Conservation (phyloP, 139 green algal species). For the Deuterostichococcus epilithicus region DNA sequence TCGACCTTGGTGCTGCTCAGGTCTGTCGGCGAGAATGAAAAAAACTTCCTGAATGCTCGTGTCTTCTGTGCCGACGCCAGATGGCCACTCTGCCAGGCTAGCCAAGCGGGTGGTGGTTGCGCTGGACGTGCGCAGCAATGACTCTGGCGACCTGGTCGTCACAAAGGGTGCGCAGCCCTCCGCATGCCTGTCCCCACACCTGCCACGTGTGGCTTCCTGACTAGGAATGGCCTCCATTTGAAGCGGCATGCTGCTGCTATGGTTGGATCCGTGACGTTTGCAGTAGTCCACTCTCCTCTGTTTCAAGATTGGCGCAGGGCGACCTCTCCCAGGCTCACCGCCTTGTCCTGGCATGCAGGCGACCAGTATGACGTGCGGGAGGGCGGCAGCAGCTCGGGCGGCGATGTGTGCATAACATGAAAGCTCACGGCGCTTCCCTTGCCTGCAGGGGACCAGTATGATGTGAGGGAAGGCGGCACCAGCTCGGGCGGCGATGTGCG, state of each 20-base stretch:
- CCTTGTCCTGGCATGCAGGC: too few species aligned
- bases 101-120: slow-evolving; percentile 96
- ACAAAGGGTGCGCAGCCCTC: slow-evolving; percentile 66
- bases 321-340: too few species aligned
- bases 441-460: slow-evolving; percentile 80
- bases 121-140: slow-evolving; percentile 94
- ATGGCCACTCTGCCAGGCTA: slow-evolving; percentile 47
- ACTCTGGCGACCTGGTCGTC: slow-evolving; percentile 92
- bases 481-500: slow-evolving; percentile 26
- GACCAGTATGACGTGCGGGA: too few species aligned
- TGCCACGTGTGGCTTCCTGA: not conserved
- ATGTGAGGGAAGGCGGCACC: slow-evolving; percentile 84
- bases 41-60: too few species aligned
- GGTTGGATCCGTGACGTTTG: too few species aligned
- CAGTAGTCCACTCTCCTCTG: too few species aligned
- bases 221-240: too few species aligned
- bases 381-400: not conserved
- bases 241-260: too few species aligned
- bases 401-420: not conserved
- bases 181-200: not conserved
- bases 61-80: not conserved
- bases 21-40: too few species aligned
- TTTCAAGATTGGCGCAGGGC: too few species aligned
- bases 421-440: too few species aligned
- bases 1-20: too few species aligned